A percentile compares a stretch with the other conserved stretches of the same genome.
Evolutionary conservation across 768 basidiomycete genomes (phyloP).

Genomic region (Arthromyces matolae): DNA sequence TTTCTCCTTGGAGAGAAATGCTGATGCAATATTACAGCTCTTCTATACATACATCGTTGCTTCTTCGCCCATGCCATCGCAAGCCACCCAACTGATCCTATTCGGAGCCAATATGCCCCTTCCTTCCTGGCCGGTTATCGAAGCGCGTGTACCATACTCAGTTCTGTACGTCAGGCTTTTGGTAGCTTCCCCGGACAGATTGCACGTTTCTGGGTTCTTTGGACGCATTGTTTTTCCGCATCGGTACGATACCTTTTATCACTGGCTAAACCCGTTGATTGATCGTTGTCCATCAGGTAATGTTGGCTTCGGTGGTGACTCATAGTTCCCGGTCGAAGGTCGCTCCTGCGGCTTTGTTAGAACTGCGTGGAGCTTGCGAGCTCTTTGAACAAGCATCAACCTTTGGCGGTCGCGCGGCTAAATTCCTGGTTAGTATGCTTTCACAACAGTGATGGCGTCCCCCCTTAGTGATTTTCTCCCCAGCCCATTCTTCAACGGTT

Average conservation of each 20-base stretch:
- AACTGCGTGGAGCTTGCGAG: conserved; percentile 58
- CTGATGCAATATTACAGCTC: conserved; percentile 46
- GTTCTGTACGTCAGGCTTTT: conserved; percentile 46
- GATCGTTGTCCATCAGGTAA: conserved; percentile 51
- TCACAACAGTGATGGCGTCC: no score
- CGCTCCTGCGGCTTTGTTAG: conserved; percentile 64
- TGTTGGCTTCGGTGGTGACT: conserved; percentile 75
- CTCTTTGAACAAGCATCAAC: conserved; percentile 61
- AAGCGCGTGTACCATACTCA: conserved; percentile 58
- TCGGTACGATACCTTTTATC: conserved; percentile 53
- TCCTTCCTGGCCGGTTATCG: conserved; percentile 68
- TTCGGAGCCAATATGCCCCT: conserved; percentile 63
- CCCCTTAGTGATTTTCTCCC: not conserved
- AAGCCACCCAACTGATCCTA: conserved; percentile 61
- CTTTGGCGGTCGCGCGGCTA: conserved; percentile 63
- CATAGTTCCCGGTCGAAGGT: conserved; percentile 64
- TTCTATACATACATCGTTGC: conserved; percentile 70
- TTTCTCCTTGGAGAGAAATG: no score
- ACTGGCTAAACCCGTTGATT: no score
- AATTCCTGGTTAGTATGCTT: conserved; percentile 54
- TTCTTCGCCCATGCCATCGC: conserved; percentile 74
- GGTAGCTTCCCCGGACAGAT: conserved; percentile 52
- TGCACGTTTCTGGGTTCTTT: conserved; percentile 66
- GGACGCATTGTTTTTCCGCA: conserved; percentile 70
- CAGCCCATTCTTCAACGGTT: conserved; percentile 67